Percentiles rank a stretch among this genome's conserved stretches.
phyloP scores from a whole-genome alignment of 345 rosid genomes.

The Cochlearia excelsa region DNA sequence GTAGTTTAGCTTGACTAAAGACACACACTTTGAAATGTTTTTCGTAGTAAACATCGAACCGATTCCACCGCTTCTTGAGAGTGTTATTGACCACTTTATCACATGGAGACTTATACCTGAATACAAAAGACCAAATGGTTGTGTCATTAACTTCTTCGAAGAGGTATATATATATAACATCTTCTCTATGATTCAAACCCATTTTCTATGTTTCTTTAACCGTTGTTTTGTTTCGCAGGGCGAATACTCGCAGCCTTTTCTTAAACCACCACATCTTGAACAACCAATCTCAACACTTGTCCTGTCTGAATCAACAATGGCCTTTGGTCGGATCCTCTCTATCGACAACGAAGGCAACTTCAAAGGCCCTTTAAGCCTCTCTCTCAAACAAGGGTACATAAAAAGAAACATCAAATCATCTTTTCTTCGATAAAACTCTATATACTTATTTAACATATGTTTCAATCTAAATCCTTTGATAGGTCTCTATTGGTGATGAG shows the following conservation, averaged over 20 bases:
- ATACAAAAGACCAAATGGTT: constrained; percentile 81
- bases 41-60: constrained; percentile 65
- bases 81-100: constrained; percentile 72
- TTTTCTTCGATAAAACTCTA: background rate
- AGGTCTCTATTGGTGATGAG: constrained; percentile 87
- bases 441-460: background rate
- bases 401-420: background rate
- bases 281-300: constrained; percentile 86
- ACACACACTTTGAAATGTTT: constrained; percentile 9
- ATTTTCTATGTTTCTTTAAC: no score
- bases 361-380: constrained; percentile 63
- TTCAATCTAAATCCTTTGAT: constrained; percentile 10
- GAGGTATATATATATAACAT: constrained; percentile 50
- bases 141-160: constrained; percentile 88
- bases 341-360: constrained; percentile 82
- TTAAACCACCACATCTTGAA: constrained; percentile 92
- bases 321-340: constrained; percentile 74
- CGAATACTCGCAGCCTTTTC: constrained; percentile 86
- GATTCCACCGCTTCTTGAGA: constrained; percentile 78
- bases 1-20: no score
- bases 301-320: constrained; percentile 85
- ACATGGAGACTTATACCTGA: constrained; percentile 84
- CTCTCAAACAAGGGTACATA: constrained; percentile 73
- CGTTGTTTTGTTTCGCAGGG: constrained; percentile 43
- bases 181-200: background rate